phyloP scores from a whole-genome alignment of 1,284 basidiomycete genomes.

The Ceratobasidium sp. region DNA sequence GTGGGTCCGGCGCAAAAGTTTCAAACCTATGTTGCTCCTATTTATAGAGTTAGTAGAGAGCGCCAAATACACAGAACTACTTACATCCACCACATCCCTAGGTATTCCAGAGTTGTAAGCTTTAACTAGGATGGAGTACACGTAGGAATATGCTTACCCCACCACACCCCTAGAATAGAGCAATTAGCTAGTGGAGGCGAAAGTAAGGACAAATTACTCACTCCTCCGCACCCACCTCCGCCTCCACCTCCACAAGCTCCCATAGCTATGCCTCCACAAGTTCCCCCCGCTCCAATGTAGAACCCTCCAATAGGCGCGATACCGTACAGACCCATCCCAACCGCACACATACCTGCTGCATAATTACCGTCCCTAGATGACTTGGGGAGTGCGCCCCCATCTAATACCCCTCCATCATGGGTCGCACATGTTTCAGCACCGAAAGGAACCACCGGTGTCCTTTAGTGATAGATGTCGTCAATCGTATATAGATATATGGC shows the following conservation, averaged over 20 bases:
- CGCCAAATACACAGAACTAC: background rate
- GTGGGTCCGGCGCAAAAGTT: no score
- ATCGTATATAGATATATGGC: background rate
- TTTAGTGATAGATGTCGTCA: background rate
- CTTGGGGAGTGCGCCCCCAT: background rate
- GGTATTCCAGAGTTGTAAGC: background rate
- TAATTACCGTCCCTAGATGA: conserved; percentile 9
- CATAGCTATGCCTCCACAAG: conserved; percentile 2
- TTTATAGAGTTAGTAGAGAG: no score
- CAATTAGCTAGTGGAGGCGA: no score
- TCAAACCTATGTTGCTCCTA: no score
- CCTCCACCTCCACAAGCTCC: conserved; percentile 23
- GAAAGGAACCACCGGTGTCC: conserved; percentile 23
- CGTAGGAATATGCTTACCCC: background rate
- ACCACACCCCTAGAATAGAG: background rate
- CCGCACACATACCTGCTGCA: conserved; percentile 21
- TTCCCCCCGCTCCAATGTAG: conserved; percentile 10
- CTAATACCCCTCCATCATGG: conserved; percentile 29
- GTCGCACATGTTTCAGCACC: conserved; percentile 40
- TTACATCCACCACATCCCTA: background rate
- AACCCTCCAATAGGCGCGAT: conserved; percentile 8
- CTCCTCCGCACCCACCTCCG: conserved; percentile 10
- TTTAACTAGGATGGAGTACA: background rate
- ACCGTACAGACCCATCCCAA: conserved; percentile 24
- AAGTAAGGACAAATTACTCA: background rate